Evolutionary conservation across 2,329 filamentous ascomycete genomes (phyloP), one percentile per base, ranked within the genome.

Genomic region (Verticillium dahliae): DNA sequence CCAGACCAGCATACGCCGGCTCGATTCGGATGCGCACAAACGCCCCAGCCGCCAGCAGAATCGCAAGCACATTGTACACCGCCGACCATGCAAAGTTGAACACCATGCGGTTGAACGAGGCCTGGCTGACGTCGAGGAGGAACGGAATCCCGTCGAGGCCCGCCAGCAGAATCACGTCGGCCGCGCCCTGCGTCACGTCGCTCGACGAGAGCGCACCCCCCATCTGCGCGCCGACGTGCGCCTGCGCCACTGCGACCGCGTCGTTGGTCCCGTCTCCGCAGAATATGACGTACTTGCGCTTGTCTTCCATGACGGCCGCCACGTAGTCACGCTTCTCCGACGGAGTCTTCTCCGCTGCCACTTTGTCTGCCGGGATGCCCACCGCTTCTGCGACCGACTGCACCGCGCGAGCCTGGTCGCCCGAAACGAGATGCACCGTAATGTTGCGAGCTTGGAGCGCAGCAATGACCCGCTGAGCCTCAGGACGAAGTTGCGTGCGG

Each of bases 211-310:
- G 63, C 34, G 73, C 78, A 61, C 77, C 76, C 62, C 79, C 78
- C 64, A 89, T 78, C 62, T 87, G 83, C 0, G 87, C 76, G 39
- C 85, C 86, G n/a, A 89, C 76, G 41, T 81, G 76, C 31, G 87
- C 85, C 66, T 84, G 80, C 3, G 84, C 81, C 3, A 89, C 76
- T 1, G 86, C 86, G 4, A 82, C 76, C 0, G 86, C 84, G 67
- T 89, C 86, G 68, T 89, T 89, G 7, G 84, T 86, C 11, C 86
- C 86, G 66, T 89, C 86, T 37, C 86, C 86, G 50, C 81, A 77
- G 72, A 89, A 89, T 60, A 88, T 72, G 60, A 85, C 78, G 58
- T 59, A 59, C 31, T 55, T 61, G 34, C 67, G 69, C n/a, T 65
- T 67, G 18, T 65, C 34, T 18, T 62, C 62, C 59, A 77, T 74